These are phyloP conservation scores for Westerdykella ornata DNA, from an alignment of 2,329 filamentous ascomycete species.

Conservation along the genomic window DNA sequence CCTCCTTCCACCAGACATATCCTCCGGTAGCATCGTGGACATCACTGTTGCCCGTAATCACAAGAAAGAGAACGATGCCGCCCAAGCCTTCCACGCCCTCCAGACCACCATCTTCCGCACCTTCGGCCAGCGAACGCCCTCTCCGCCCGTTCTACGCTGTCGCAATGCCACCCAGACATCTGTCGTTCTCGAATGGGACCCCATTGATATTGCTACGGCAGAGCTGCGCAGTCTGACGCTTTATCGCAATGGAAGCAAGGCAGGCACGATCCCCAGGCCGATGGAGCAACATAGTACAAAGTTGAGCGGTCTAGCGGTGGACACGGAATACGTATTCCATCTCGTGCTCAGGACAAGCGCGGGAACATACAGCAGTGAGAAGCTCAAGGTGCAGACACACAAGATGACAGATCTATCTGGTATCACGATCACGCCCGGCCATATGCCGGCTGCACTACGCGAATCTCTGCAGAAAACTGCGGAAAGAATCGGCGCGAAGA, in stretches of 20 bases:
- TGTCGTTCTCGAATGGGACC: conserved; percentile 96
- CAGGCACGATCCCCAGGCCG: conserved; percentile 85
- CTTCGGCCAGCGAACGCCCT: conserved; percentile 75
- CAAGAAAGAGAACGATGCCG: conserved; percentile 66
- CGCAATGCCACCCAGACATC: conserved; percentile 98
- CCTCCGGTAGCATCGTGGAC: conserved; percentile 94
- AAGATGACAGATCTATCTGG: conserved; percentile 98
- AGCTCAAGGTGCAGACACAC: conserved; percentile 80
- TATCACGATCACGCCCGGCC: conserved; percentile 86
- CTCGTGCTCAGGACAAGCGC: conserved; percentile 85
- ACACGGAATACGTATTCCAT: conserved; percentile 93
- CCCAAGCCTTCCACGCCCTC: conserved; percentile 72
- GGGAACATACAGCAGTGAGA: conserved; percentile 77
- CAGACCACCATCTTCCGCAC: conserved; percentile 81
- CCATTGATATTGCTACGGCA: conserved; percentile 84
- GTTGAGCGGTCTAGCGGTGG: conserved; percentile 91
- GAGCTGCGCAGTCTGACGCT: conserved; percentile 83
- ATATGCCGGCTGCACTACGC: conserved; percentile 66
- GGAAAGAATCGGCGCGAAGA: conserved; percentile 83
- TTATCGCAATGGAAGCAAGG: conserved; percentile 94
- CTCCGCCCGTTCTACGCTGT: conserved; percentile 73
- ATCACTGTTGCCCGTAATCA: conserved; percentile 89
- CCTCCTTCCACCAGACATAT: conserved; percentile 88
- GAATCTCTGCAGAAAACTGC: conserved; percentile 70
- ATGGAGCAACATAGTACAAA: conserved; percentile 89